These are phyloP conservation scores for Antitrichia curtipendula DNA, from an alignment of 225 moss, liverwort and hornwort species.

Conservation along the genomic window DNA sequence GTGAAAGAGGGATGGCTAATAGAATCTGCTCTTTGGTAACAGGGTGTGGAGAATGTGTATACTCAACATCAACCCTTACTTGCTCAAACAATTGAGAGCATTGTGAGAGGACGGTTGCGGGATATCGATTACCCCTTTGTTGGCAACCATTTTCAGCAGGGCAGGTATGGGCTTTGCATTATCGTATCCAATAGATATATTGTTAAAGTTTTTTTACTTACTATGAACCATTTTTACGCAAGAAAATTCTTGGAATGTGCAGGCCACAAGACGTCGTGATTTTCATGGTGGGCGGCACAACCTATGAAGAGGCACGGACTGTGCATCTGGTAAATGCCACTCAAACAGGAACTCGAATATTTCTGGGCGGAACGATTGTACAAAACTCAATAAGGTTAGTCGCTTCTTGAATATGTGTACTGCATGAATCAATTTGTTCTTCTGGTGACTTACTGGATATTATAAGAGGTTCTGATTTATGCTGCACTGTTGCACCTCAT, in stretches of 20 bases:
- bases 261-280: conserved; percentile 96
- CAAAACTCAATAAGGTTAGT: conserved; percentile 80
- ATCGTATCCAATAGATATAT: background rate
- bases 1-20: background rate
- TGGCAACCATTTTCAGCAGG: conserved; percentile 97
- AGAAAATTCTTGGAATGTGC: background rate
- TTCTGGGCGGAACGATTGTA: conserved; percentile 81
- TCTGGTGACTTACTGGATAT: background rate
- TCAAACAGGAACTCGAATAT: conserved; percentile 75
- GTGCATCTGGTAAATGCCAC: conserved; percentile 78
- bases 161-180: conserved; percentile 37
- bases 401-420: background rate
- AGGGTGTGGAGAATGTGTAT: conserved; percentile 99
- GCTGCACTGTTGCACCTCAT: background rate
- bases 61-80: conserved; percentile 97
- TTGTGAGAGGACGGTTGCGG: conserved; percentile 74
- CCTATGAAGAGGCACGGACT: conserved; percentile 88
- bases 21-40: background rate
- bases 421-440: background rate
- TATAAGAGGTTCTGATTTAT: background rate
- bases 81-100: conserved; percentile 93
- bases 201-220: background rate
- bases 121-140: conserved; percentile 97
- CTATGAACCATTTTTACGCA: background rate
- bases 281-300: conserved; percentile 94